Base-by-base conservation (phyloP, 1,139 yeast genomes). In the Magnusiomyces ingens region DNA sequence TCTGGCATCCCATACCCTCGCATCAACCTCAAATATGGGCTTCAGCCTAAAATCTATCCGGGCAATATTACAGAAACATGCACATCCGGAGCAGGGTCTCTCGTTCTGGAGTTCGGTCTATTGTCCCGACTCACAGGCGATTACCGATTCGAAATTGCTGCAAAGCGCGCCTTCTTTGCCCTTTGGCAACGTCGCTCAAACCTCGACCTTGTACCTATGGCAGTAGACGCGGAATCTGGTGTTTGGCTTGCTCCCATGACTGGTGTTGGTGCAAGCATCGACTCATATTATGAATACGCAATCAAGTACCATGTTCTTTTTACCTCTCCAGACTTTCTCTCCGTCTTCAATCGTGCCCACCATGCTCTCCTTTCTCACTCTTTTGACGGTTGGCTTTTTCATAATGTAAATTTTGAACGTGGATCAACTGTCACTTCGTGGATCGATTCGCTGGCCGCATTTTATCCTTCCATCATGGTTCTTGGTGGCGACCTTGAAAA, bases 221-320 rank as follows among this genome's bases (percentile, higher is more conserved):
- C 93, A 0, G 71, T 90, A 10, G 84, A 85, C 59, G 85, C 93
- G 0, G 61, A 73, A 1, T 69, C 78, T 0, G 80, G 79, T 36
- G 64, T 67, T 38, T 83, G 90, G 82, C 71, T 74, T 43, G 85
- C 85, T 54, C 68, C 78, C 0, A 71, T 82, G 45, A 79, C 93
- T 0, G 96, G 97, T 0, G 76, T 87, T 10, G 98, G 98, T 0
- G 97, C 98, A 0, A 85, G 95, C 1, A 80, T 88, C n/a, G 98
- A 91, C 69, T 89, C 96, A 0, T 88, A 87, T 63, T 91, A 85
- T 66, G 98, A 91, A 64, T 88, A 91, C 66, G 87, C 96, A 0
- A 75, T 88, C 41, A 91, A 91, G 64, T 81, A 83, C 26, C 74
- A 91, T 2, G 78, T 90, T 12, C 64, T 91, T 10, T 89, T 90